Conservation (phyloP, 768 basidiomycete species). For the Psilocybe subaeruginosa region DNA sequence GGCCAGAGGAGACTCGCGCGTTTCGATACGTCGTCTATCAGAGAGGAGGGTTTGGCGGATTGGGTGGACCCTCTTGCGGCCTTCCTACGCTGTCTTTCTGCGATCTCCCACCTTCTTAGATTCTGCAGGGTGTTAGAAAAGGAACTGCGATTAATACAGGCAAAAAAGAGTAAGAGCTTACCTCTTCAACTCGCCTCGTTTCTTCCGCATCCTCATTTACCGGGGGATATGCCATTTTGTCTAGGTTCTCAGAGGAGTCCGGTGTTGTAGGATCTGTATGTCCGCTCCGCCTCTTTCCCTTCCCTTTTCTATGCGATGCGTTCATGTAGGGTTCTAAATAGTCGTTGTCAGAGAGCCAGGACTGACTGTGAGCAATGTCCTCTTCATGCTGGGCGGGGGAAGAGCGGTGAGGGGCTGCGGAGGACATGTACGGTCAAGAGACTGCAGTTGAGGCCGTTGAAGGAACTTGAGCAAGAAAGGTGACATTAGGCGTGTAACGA, state of each 20-base stretch:
- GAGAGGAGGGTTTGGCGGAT: slow-evolving; percentile 37
- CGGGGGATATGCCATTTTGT: slow-evolving; percentile 60
- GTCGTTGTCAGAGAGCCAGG: background rate
- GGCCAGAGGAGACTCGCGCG: slow-evolving; percentile 64
- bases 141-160: background rate
- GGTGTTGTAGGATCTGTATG: slow-evolving; percentile 25
- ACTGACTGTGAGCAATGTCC: slow-evolving; percentile 22
- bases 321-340: background rate
- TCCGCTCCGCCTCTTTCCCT: slow-evolving; percentile 37
- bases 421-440: slow-evolving; percentile 4
- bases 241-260: slow-evolving; percentile 27
- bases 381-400: background rate
- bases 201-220: slow-evolving; percentile 67
- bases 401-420: background rate
- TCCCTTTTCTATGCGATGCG: background rate
- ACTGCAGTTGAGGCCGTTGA: background rate
- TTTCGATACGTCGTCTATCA: slow-evolving; percentile 61
- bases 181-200: slow-evolving; percentile 74
- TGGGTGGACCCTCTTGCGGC: slow-evolving; percentile 60
- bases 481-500: slow-evolving; percentile 15
- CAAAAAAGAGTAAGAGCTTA: slow-evolving; percentile 27
- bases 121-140: slow-evolving; percentile 48
- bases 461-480: background rate
- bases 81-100: slow-evolving; percentile 77
- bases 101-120: slow-evolving; percentile 75